Percentiles rank a stretch among this genome's conserved stretches.
Conservation (phyloP, 2,329 filamentous ascomycete species). For the Fulvia fulva region DNA sequence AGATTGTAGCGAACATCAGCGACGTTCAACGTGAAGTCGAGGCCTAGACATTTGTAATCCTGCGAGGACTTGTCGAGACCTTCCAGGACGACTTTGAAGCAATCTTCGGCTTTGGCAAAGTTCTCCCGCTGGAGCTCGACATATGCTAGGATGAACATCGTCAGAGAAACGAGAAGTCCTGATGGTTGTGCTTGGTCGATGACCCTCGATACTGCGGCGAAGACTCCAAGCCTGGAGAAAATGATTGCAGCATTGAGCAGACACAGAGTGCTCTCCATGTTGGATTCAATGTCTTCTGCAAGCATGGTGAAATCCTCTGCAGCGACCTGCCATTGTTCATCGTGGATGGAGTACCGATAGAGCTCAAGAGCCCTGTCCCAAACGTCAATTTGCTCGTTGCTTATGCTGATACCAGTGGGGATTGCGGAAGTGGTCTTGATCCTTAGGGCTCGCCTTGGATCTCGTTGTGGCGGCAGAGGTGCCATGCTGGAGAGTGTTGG, state of each 20-base stretch:
- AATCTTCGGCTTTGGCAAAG: conserved; percentile 11
- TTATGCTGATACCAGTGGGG: neutral
- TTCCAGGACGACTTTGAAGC: conserved; percentile 16
- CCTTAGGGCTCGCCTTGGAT: neutral
- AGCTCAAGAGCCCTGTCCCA: conserved; percentile 33
- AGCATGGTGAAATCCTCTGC: conserved; percentile 22
- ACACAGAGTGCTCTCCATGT: conserved; percentile 13
- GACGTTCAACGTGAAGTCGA: conserved; percentile 20
- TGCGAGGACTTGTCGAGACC: conserved; percentile 3
- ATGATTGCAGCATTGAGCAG: conserved; percentile 28
- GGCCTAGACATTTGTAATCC: conserved; percentile 8
- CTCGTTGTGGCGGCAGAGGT: neutral
- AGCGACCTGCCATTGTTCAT: conserved; percentile 28
- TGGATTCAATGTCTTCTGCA: conserved; percentile 8
- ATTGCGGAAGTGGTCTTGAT: neutral
- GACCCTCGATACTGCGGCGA: conserved; percentile 13
- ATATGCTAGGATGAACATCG: conserved; percentile 25
- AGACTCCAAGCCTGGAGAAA: conserved; percentile 25
- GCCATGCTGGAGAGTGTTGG: neutral
- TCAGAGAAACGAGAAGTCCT: conserved; percentile 13
- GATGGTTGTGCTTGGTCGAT: conserved; percentile 17
- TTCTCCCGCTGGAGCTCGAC: conserved; percentile 22
- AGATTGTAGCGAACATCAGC: conserved; percentile 5
- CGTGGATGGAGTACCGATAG: conserved; percentile 17
- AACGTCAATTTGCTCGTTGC: neutral